Percentiles rank a stretch among this genome's conserved stretches.
phyloP scores from a whole-genome alignment of 2,329 filamentous ascomycete genomes.

The Epichloe brachyelytri region DNA sequence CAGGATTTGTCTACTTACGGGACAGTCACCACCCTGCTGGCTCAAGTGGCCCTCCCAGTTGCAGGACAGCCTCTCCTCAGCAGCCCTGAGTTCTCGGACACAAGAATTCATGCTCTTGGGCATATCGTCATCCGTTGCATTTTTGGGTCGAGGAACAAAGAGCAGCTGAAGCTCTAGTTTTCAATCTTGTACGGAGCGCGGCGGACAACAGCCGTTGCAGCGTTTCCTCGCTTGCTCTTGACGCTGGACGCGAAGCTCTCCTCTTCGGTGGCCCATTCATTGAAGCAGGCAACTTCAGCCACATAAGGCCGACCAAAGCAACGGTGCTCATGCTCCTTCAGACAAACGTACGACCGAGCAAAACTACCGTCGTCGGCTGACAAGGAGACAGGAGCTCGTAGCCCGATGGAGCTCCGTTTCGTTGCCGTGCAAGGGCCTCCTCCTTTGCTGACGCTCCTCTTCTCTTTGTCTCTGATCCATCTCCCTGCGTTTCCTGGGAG shows the following conservation, averaged over 20 bases:
- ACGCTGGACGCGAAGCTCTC: slow-evolving; percentile 67
- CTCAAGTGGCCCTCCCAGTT: slow-evolving; percentile 83
- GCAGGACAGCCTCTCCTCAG: slow-evolving; percentile 65
- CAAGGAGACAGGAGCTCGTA: slow-evolving; percentile 78
- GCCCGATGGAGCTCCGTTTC: slow-evolving; percentile 52
- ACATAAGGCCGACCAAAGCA: slow-evolving; percentile 82
- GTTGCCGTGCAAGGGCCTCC: slow-evolving; percentile 50
- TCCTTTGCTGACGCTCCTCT: slow-evolving; percentile 60
- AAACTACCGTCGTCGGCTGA: slow-evolving; percentile 90
- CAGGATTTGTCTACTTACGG: slow-evolving; percentile 48
- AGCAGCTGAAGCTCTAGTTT: slow-evolving; percentile 89
- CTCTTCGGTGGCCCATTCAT: slow-evolving; percentile 94
- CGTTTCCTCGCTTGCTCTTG: slow-evolving; percentile 78
- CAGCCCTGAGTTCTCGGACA: slow-evolving; percentile 83
- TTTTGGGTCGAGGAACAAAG: slow-evolving; percentile 87
- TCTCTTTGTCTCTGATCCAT: slow-evolving; percentile 73
- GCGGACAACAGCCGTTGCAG: slow-evolving; percentile 54
- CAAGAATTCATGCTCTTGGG: slow-evolving; percentile 98
- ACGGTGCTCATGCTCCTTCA: slow-evolving; percentile 80
- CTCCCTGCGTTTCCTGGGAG: slow-evolving; percentile 94
- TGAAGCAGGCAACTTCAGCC: slow-evolving; percentile 89
- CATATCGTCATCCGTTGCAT: slow-evolving; percentile 84
- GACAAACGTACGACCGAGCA: slow-evolving; percentile 80
- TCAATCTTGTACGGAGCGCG: slow-evolving; percentile 89
- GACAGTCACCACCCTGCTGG: slow-evolving; percentile 95